Conservation (phyloP, 2,329 filamentous ascomycete genomes). For the Aspergillus ustus region DNA sequence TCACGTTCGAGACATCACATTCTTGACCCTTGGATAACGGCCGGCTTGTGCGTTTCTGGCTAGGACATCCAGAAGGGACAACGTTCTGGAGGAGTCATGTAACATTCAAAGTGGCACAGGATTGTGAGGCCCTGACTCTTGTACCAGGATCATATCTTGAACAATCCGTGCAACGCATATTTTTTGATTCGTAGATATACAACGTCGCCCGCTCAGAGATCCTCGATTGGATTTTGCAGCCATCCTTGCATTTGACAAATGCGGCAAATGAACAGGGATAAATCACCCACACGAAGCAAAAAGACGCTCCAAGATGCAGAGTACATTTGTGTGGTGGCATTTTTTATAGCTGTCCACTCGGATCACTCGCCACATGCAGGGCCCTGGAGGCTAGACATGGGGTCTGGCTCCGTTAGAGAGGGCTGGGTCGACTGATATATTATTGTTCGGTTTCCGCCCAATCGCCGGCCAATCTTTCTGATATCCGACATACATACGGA, state of each 20-base stretch:
- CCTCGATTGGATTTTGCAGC: not conserved
- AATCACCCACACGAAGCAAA: constrained; percentile 3
- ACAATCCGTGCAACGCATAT: not conserved
- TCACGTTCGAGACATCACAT: not conserved
- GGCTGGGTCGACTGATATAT: not conserved
- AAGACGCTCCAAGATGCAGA: not conserved
- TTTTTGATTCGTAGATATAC: not conserved
- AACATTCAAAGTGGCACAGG: not conserved
- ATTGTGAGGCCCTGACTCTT: not conserved
- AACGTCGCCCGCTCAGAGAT: not conserved
- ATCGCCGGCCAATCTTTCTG: not conserved
- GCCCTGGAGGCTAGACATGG: constrained; percentile 5
- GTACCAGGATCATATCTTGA: not conserved
- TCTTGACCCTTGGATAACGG: not conserved
- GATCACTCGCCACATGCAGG: constrained; percentile 13
- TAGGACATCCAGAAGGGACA: not conserved
- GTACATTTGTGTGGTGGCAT: not conserved
- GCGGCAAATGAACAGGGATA: constrained; percentile 15
- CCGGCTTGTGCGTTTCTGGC: not conserved
- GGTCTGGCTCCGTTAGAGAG: not conserved
- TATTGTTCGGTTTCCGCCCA: not conserved
- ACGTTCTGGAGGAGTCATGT: constrained; percentile 3
- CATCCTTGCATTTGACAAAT: not conserved
- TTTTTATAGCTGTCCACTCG: constrained; percentile 8
- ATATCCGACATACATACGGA: not conserved